A percentile compares a stretch with the other conserved stretches of the same genome.
These are phyloP conservation scores for Cryptococcus deneoformans DNA, from an alignment of 1,284 basidiomycete species.

Conservation along the genomic window DNA sequence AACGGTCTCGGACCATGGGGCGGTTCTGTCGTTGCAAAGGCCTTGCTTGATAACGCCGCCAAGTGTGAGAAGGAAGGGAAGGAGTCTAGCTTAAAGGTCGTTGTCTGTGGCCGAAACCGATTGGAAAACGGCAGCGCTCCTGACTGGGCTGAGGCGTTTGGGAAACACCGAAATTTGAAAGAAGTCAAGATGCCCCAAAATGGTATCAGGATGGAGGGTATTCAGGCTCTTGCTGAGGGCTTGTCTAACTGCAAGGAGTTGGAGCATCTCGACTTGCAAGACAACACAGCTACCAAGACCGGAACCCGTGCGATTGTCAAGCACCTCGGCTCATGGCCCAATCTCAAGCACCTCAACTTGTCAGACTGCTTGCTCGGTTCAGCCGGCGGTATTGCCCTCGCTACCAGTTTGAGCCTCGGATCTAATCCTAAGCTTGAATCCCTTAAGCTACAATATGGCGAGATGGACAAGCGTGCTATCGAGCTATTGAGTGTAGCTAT, in stretches of 20 bases:
- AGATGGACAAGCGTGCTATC: slow-evolving; percentile 71
- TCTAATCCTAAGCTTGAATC: slow-evolving; percentile 69
- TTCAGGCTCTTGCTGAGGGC: slow-evolving; percentile 75
- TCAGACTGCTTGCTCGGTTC: slow-evolving; percentile 85
- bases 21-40: slow-evolving; percentile 80
- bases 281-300: slow-evolving; percentile 84
- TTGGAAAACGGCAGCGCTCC: slow-evolving; percentile 86
- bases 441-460: slow-evolving; percentile 85
- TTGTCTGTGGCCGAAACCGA: slow-evolving; percentile 93
- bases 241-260: slow-evolving; percentile 67
- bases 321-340: slow-evolving; percentile 67
- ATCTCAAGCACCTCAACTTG: slow-evolving; percentile 75
- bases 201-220: slow-evolving; percentile 92
- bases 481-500: slow-evolving; percentile 66
- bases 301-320: slow-evolving; percentile 73
- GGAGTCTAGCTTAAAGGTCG: slow-evolving; percentile 65
- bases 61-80: slow-evolving; percentile 65
- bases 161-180: slow-evolving; percentile 68
- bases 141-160: slow-evolving; percentile 84
- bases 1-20: slow-evolving; percentile 95
- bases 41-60: slow-evolving; percentile 73
- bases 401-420: slow-evolving; percentile 59
- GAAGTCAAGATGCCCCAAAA: slow-evolving; percentile 96
- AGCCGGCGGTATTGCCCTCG: slow-evolving; percentile 60
- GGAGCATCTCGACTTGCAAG: slow-evolving; percentile 84